Conservation (phyloP, 176 grass and related monocot genomes). For the Metroxylon sagu region DNA sequence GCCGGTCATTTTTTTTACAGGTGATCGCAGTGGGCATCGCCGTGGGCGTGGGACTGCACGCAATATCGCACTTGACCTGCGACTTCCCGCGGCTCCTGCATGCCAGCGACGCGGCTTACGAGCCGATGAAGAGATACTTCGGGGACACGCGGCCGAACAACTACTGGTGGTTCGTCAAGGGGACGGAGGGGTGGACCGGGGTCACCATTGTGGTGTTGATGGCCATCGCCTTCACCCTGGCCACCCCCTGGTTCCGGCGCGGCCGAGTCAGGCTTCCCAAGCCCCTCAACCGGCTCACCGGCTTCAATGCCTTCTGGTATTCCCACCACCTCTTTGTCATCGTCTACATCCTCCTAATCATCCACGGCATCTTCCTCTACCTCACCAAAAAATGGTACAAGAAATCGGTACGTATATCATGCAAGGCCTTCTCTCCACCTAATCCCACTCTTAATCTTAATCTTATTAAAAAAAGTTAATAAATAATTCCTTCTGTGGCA, state of each 20-base stretch:
- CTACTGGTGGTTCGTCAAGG: slow-evolving; percentile 98
- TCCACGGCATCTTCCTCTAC: slow-evolving; percentile 65
- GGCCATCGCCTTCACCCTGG: slow-evolving; percentile 63
- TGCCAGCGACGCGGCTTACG: slow-evolving; percentile 48
- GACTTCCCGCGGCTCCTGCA: slow-evolving; percentile 80
- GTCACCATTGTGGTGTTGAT: slow-evolving; percentile 72
- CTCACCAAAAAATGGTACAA: slow-evolving; percentile 83
- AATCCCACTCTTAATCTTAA: background rate
- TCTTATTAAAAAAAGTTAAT: background rate
- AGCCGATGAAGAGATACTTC: slow-evolving; percentile 76
- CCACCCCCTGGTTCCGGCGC: slow-evolving; percentile 86
- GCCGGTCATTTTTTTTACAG: slow-evolving; percentile 1
- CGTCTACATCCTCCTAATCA: slow-evolving; percentile 66
- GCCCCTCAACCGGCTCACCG: slow-evolving; percentile 68
- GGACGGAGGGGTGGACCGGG: slow-evolving; percentile 88
- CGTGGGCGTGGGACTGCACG: slow-evolving; percentile 68
- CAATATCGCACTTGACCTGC: slow-evolving; percentile 65
- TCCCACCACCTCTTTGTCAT: slow-evolving; percentile 83
- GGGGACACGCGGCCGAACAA: slow-evolving; percentile 51
- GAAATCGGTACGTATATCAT: slow-evolving; percentile 50
- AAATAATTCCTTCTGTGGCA: slow-evolving; percentile 19
- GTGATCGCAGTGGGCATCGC: slow-evolving; percentile 75
- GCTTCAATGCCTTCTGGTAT: slow-evolving; percentile 96
- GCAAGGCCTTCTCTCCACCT: no score
- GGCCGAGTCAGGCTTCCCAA: slow-evolving; percentile 56